phyloP scores from a whole-genome alignment of 2,329 filamentous ascomycete genomes.

The Lachnellula cervina region DNA sequence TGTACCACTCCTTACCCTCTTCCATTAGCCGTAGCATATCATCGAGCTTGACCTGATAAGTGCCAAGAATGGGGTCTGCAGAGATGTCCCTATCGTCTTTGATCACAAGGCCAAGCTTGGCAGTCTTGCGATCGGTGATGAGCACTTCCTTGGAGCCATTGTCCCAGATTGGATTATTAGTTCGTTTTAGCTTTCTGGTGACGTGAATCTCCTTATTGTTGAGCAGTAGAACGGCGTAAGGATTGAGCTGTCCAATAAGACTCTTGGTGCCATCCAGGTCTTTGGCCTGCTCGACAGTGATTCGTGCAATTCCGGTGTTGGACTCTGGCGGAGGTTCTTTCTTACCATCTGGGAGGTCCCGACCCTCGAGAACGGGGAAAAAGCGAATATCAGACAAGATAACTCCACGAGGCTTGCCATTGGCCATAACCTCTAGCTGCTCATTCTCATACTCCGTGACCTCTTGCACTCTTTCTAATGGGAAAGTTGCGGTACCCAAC shows the following conservation, averaged over 20 bases:
- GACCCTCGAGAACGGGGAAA: slow-evolving; percentile 82
- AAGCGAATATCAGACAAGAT: slow-evolving; percentile 82
- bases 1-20: slow-evolving; percentile 96
- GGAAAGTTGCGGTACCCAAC: slow-evolving; percentile 79
- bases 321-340: slow-evolving; percentile 78
- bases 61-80: slow-evolving; percentile 79
- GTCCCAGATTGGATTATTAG: slow-evolving; percentile 95
- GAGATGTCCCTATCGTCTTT: slow-evolving; percentile 90
- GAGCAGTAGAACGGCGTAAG: slow-evolving; percentile 81
- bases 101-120: slow-evolving; percentile 85
- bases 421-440: slow-evolving; percentile 75
- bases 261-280: slow-evolving; percentile 91
- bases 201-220: slow-evolving; percentile 89
- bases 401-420: slow-evolving; percentile 77
- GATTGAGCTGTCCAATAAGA: slow-evolving; percentile 83
- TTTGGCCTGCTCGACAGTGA: slow-evolving; percentile 93
- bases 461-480: slow-evolving; percentile 75
- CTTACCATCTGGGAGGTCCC: slow-evolving; percentile 70
- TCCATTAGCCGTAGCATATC: slow-evolving; percentile 88
- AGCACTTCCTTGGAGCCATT: slow-evolving; percentile 90
- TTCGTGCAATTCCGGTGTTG: slow-evolving; percentile 89
- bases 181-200: slow-evolving; percentile 91
- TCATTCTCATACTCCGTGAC: slow-evolving; percentile 77
- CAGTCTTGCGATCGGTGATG: slow-evolving; percentile 87
- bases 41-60: slow-evolving; percentile 91